Evolutionary conservation across 176 grass and related monocot genomes (phyloP), one percentile per base, ranked within the genome.

Genomic region (Neostapfia colusana): DNA sequence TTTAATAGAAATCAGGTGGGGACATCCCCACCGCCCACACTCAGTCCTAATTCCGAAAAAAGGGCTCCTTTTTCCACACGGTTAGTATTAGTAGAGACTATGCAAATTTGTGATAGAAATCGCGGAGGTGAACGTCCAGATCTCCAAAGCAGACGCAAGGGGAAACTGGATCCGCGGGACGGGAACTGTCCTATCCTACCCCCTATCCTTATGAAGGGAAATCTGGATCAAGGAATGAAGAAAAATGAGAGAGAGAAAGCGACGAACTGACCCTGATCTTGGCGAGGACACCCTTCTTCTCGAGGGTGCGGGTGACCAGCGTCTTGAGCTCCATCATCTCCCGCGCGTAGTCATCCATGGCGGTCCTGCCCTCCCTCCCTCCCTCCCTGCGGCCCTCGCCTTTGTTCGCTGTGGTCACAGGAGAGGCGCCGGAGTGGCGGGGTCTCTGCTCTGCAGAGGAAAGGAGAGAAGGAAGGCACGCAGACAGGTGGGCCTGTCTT

Each of bases 301-400:
- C 93, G 59, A 96, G 93, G 60, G 89, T 92, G 41, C 89, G 93
- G 11, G 93, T 96, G 87, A 96, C 93, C 34, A 96, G 93, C 43
- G 89, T 96, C 87, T 96, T 96, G 57, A 96, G 93, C 74, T 96
- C 93, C 93, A 96, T 96, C 93, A 96, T 96, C 86, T 96, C 93
- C 79, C 93, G 83, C 45, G 89, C 89, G 84, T 92, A 96, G 59
- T 62, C 59, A 14, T 62, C 59, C 59, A 62, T 62, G 26, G 13
- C 59, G 26, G 23, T 9, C 4, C 58, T 15, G 12, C 25, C 13
- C 26, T 7, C 51, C 5, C 49, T 51, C 49, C 49, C n/a, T n/a
- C n/a, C n/a, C n/a, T n/a, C n/a, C n/a, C n/a, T n/a, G n/a, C n/a
- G n/a, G n/a, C n/a, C n/a, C n/a, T n/a, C n/a, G n/a, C 45, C 14